phyloP scores from a whole-genome alignment of 768 basidiomycete genomes.

The Coprinellus aureogranulatus region DNA sequence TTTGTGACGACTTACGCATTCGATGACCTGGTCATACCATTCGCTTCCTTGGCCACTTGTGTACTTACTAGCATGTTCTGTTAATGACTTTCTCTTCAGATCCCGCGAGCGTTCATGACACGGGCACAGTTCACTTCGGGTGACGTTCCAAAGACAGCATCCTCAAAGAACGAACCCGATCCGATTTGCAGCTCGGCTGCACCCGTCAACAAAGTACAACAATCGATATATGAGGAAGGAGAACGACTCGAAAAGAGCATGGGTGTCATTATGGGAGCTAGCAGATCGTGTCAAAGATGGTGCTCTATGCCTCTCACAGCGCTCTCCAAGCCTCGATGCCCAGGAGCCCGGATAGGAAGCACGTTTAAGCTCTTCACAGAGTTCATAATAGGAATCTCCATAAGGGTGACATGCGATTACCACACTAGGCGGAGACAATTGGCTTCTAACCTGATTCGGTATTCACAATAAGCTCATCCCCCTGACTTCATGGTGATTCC shows the following conservation, averaged over 20 bases:
- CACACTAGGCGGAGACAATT: slow-evolving; percentile 9
- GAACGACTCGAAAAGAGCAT: background rate
- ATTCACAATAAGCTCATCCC: slow-evolving; percentile 31
- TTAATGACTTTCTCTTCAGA: background rate
- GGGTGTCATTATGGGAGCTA: background rate
- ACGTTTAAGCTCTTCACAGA: background rate
- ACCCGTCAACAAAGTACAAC: background rate
- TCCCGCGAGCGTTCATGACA: background rate
- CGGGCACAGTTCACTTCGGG: background rate
- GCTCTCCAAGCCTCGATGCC: too few relatives aligned
- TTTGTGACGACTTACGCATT: background rate
- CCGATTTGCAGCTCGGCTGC: too few relatives aligned
- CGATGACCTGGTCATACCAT: background rate
- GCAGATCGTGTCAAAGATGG: background rate
- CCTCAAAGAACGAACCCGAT: slow-evolving; percentile 2
- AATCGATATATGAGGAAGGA: slow-evolving; percentile 9
- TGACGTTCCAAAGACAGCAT: slow-evolving; percentile 5
- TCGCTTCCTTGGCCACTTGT: background rate
- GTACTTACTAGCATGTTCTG: background rate
- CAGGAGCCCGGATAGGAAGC: background rate
- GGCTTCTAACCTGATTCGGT: slow-evolving; percentile 19
- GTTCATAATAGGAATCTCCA: slow-evolving; percentile 4
- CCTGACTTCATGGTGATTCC: slow-evolving; percentile 15
- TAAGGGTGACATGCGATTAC: slow-evolving; percentile 8
- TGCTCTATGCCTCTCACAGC: background rate